Conservation (phyloP, 2,329 filamentous ascomycete species). For the Leptoxyphium fumago region DNA sequence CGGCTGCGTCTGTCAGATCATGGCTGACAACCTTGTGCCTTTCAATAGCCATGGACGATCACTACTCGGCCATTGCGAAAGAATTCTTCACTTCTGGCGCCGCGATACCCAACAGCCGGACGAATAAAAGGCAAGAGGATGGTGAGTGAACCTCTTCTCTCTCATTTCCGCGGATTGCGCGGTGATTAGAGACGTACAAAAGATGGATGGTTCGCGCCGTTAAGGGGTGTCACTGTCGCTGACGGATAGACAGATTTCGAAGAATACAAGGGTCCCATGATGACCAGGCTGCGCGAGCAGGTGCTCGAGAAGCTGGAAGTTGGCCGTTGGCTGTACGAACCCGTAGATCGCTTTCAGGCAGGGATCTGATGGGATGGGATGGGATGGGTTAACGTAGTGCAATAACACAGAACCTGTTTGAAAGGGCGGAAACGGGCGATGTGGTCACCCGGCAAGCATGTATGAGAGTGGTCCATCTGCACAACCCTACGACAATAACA, state of each 20-base stretch:
- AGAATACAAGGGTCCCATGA: slow-evolving; percentile 8
- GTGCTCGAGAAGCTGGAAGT: slow-evolving; percentile 13
- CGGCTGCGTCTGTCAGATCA: background rate
- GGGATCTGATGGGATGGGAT: slow-evolving; percentile 1
- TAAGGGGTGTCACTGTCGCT: background rate
- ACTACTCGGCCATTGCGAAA: slow-evolving; percentile 11
- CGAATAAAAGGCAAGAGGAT: slow-evolving; percentile 11
- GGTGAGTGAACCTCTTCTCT: slow-evolving; percentile 8
- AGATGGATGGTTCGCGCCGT: background rate
- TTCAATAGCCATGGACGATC: slow-evolving; percentile 4
- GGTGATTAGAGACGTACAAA: background rate
- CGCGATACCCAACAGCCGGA: slow-evolving; percentile 7
- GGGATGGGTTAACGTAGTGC: no score
- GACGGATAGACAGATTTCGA: slow-evolving; percentile 10
- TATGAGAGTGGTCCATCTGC: no score
- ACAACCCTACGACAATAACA: no score
- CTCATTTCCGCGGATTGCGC: background rate
- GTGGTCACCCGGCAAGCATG: no score
- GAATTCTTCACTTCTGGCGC: slow-evolving; percentile 15
- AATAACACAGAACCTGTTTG: no score
- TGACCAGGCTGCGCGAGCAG: slow-evolving; percentile 10
- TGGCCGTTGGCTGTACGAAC: slow-evolving; percentile 16
- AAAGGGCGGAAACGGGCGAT: no score
- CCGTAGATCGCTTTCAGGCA: slow-evolving; percentile 6
- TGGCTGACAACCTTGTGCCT: background rate